A percentile compares a stretch with the other conserved stretches of the same genome.
phyloP scores from a whole-genome alignment of 2,329 filamentous ascomycete genomes.

The Ascochyta koolunga region DNA sequence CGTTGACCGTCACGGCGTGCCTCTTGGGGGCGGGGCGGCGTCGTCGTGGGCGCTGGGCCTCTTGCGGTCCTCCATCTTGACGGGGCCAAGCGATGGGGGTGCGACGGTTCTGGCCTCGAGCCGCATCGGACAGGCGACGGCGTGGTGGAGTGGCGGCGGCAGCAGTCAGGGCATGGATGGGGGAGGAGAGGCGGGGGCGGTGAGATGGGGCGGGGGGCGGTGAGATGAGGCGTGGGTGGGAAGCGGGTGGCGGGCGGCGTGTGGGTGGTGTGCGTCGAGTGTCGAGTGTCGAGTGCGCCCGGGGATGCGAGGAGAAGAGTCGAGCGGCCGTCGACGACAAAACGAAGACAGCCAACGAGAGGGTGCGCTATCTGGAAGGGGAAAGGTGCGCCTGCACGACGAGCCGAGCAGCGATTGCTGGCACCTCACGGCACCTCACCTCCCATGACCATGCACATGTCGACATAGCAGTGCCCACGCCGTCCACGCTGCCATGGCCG shows the following conservation, averaged over 20 bases:
- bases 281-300: slow-evolving; percentile 41
- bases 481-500: slow-evolving; percentile 35
- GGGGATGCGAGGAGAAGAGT: slow-evolving; percentile 10
- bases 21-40: slow-evolving; percentile 86
- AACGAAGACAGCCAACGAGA: slow-evolving; percentile 3
- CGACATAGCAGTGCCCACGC: not conserved
- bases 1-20: slow-evolving; percentile 77
- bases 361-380: no score
- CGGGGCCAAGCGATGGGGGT: slow-evolving; percentile 77
- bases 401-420: no score
- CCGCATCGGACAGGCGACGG: slow-evolving; percentile 75
- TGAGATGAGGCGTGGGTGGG: slow-evolving; percentile 9
- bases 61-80: slow-evolving; percentile 99
- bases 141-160: slow-evolving; percentile 24
- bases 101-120: slow-evolving; percentile 75
- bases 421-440: no score
- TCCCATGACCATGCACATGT: not conserved
- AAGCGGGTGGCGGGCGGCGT: slow-evolving; percentile 25
- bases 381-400: no score
- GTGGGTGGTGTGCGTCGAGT: slow-evolving; percentile 18
- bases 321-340: slow-evolving; percentile 9
- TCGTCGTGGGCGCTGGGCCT: slow-evolving; percentile 86
- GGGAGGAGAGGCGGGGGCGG: slow-evolving; percentile 25
- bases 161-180: slow-evolving; percentile 24
- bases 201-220: slow-evolving; percentile 17